Evolutionary conservation across 1,284 basidiomycete species (phyloP).

Genomic region (Xerocomus minutiporus): DNA sequence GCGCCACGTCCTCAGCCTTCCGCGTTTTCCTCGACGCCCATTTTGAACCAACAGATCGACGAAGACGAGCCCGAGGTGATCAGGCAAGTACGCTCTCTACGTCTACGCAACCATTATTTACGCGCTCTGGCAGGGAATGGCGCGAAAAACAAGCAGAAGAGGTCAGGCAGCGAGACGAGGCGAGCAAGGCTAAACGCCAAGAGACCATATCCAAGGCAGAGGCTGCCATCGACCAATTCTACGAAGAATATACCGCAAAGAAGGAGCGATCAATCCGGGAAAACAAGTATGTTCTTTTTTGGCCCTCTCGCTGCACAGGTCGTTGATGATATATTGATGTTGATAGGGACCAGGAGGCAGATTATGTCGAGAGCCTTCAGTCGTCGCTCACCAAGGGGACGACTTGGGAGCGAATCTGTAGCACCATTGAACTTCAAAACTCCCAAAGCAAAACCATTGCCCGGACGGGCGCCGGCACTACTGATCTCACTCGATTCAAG

Average conservation of each 20-base stretch:
- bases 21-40: constrained; percentile 64
- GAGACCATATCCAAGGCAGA: constrained; percentile 89
- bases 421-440: constrained; percentile 86
- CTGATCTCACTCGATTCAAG: constrained; percentile 87
- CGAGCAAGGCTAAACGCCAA: constrained; percentile 74
- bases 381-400: constrained; percentile 86
- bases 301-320: background rate
- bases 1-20: constrained; percentile 73
- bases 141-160: constrained; percentile 82
- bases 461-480: constrained; percentile 81
- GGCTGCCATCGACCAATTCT: constrained; percentile 92
- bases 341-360: constrained; percentile 80
- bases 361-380: constrained; percentile 70
- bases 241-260: constrained; percentile 88
- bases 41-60: constrained; percentile 60
- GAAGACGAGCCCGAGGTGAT: constrained; percentile 91
- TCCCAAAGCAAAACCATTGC: constrained; percentile 96
- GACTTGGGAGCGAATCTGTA: constrained; percentile 93
- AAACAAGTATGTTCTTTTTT: constrained; percentile 71
- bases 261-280: constrained; percentile 91
- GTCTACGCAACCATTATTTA: background rate
- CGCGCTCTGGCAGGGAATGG: constrained; percentile 65
- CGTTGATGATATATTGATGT: constrained; percentile 2
- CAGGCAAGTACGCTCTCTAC: constrained; percentile 37
- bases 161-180: constrained; percentile 77